Evolutionary conservation across 83 land plant genomes (phyloP), one percentile per base, ranked within the genome.

Genomic region (Thuja plicata): DNA sequence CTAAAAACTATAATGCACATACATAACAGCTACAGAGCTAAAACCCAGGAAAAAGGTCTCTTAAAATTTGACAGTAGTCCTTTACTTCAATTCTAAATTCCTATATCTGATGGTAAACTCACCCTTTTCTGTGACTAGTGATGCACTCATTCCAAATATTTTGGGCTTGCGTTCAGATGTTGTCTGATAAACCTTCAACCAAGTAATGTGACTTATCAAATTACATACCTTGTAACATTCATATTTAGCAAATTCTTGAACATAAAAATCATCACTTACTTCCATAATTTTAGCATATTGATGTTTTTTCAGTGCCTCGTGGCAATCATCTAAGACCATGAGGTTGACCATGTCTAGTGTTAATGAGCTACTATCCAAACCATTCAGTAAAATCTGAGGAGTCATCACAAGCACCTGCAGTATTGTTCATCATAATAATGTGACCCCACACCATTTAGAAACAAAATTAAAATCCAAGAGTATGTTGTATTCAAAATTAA

Each of bases 121-220:
- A 93, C 98, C 99, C 94, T 96, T 97, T 76, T 92, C 87, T 66
- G 89, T 92, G 13, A 95, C 94, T 8, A 97, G 98, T 43, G 99
- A 98, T 40, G 99, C 97, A 3, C 98, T 97, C 95, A 97, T 94
- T 78, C 99, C 99, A 92, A 98, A 97, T 38, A 98, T 89, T 89
- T 90, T 92, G 24, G 99, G 99, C 88, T 90, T 94, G 41, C 66
- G 52, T 11, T 19, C 0, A 87, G 92, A 88, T 3, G 12, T 52
- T 80, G 50, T 89, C 88, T 93, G 95, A 84, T 94, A 95, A 90
- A 92, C 92, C 83, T 95, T 94, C 94, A 94, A 87, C 85, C 15
- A 27, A 80, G 30, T 24, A 32, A 24, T 70, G 7, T 80, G 21
- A 24, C 38, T 21, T 38, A 11, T 43, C 3, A 38, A 37, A 41